Base-by-base conservation (phyloP, 441 rosid species). In the Dalechampia spathulata region DNA sequence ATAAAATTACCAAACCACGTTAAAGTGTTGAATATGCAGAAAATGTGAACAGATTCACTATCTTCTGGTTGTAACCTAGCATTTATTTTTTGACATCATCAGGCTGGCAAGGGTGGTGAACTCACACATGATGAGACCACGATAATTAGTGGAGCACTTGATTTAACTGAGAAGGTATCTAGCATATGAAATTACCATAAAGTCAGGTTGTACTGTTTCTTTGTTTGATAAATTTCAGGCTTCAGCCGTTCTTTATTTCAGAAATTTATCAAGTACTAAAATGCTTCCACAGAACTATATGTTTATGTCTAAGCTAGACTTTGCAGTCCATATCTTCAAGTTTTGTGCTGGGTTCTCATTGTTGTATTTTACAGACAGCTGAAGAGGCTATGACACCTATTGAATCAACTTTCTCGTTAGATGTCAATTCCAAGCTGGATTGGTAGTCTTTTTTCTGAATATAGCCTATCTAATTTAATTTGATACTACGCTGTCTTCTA, bases 61-160 rank as follows among this genome's bases (percentile, higher is more conserved):
- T 21, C 15, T 56, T 55, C 36, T 40, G 28, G 39, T 57, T 42
- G 20, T 54, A 47, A 62, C 43, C 36, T 41, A 11, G n/a, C 20
- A 27, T 63, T 15, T 13, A 37, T 64, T 52, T 54, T 49, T 53
- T 55, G 41, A 17, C 59, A 21, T 66, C 27, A 66, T 58, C 63
- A 93, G 99, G 97, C 97, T 75, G 99, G 99, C 5, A 89, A 92
- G 72, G 99, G 99, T 55, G 99, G 99, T 66, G 99, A 92, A 63
- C 96, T 92, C 64, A 92, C 97, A 0, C 99, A 89, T 63, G 99
- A 92, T 69, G 99, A 92, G 81, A 89, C 99, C 0, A 92, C 97
- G 55, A 91, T 91, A 64, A 91, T 88, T 41, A 86, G 95, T 39
- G 98, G 98, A 74, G 99, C 99, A 16, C 83, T 93, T 40, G 99